Conservation (phyloP, 768 basidiomycete genomes). For the Tricholoma hemisulphureum region DNA sequence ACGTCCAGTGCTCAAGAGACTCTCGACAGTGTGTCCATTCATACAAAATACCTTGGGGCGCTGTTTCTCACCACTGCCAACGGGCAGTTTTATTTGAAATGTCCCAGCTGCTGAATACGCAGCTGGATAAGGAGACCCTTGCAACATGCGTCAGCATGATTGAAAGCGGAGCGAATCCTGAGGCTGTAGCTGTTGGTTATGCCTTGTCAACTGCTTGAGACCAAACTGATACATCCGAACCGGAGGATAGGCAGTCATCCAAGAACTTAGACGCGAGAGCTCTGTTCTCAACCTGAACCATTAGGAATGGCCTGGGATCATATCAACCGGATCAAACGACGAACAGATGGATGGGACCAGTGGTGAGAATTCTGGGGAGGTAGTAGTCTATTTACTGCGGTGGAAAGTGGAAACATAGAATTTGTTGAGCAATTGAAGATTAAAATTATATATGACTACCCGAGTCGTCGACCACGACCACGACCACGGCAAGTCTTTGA, state of each 20-base stretch:
- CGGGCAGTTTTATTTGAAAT: conserved; percentile 77
- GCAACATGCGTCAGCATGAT: conserved; percentile 91
- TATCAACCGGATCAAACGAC: too few relatives aligned
- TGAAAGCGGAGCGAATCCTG: conserved; percentile 89
- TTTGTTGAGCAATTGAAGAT: too few relatives aligned
- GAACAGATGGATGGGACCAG: too few relatives aligned
- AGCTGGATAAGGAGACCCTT: conserved; percentile 87
- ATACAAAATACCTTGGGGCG: neutral
- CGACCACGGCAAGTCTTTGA: too few relatives aligned
- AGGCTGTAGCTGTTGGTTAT: conserved; percentile 74
- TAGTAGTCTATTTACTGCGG: too few relatives aligned
- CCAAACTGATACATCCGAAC: conserved; percentile 5
- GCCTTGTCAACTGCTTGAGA: conserved; percentile 2
- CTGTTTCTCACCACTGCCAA: conserved; percentile 4
- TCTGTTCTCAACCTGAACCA: conserved; percentile 36
- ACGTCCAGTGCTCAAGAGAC: conserved; percentile 68
- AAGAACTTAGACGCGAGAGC: conserved; percentile 76
- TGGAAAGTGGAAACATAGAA: too few relatives aligned
- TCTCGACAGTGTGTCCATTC: conserved; percentile 56
- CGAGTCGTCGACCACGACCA: too few relatives aligned
- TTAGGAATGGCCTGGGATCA: neutral
- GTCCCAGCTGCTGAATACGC: conserved; percentile 83
- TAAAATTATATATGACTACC: too few relatives aligned
- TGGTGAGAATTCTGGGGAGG: too few relatives aligned
- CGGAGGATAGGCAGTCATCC: conserved; percentile 68